These are phyloP conservation scores for Teratosphaeria gauchensis DNA, from an alignment of 2,329 filamentous ascomycete genomes.

Conservation along the genomic window DNA sequence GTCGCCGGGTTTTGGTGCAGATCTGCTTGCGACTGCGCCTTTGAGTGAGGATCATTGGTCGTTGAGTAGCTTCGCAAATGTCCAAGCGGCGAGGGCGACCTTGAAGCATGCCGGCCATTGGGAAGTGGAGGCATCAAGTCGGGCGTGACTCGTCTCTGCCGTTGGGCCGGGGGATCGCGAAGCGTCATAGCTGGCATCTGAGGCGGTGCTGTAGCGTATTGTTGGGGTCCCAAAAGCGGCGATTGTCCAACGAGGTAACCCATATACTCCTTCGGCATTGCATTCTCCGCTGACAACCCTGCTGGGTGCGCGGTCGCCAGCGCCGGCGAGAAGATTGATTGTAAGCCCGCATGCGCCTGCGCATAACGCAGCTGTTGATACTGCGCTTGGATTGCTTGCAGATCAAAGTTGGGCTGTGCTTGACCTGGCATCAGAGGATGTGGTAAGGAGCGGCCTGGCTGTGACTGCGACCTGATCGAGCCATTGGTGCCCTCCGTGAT, in stretches of 20 bases:
- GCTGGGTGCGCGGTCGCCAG: slow-evolving; percentile 11
- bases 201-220: slow-evolving; percentile 21
- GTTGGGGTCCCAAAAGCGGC: slow-evolving; percentile 27
- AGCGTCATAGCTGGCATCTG: slow-evolving; percentile 29
- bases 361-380: slow-evolving; percentile 25
- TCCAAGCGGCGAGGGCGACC: slow-evolving; percentile 40
- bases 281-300: slow-evolving; percentile 19
- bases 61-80: slow-evolving; percentile 31
- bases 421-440: slow-evolving; percentile 30
- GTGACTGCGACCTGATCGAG: slow-evolving; percentile 40
- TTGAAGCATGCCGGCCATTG: slow-evolving; percentile 22
- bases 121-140: slow-evolving; percentile 29
- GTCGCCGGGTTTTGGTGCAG: slow-evolving; percentile 13
- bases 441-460: slow-evolving; percentile 36
- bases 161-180: slow-evolving; percentile 30
- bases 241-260: slow-evolving; percentile 41
- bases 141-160: slow-evolving; percentile 33
- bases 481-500: slow-evolving; percentile 32
- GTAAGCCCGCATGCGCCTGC: slow-evolving; percentile 14
- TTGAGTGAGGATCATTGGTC: slow-evolving; percentile 16
- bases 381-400: slow-evolving; percentile 20
- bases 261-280: slow-evolving; percentile 41
- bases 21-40: slow-evolving; percentile 3
- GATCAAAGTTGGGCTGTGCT: slow-evolving; percentile 31
- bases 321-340: slow-evolving; percentile 13